Evolutionary conservation across 2,329 filamentous ascomycete species (phyloP).

Genomic region (Mycogone perniciosa): DNA sequence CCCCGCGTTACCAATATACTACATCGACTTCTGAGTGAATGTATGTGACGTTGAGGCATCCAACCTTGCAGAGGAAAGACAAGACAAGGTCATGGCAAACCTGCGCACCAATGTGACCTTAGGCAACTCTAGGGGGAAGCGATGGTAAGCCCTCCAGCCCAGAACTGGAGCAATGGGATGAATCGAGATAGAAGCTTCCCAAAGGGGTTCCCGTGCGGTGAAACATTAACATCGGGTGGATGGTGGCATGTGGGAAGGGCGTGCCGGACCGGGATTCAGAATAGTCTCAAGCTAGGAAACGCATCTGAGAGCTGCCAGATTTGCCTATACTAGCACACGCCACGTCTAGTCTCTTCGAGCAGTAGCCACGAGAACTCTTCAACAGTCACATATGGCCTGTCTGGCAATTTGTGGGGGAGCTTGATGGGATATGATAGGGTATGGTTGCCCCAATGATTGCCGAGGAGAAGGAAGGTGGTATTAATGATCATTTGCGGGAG

Average conservation of each 20-base stretch:
- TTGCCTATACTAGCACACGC: too few relatives aligned
- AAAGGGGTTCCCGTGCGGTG: background rate
- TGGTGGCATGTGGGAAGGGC: constrained; percentile 5
- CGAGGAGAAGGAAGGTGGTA: too few relatives aligned
- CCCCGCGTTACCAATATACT: constrained; percentile 5
- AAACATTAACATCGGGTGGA: constrained; percentile 1
- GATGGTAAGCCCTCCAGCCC: background rate
- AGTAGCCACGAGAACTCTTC: too few relatives aligned
- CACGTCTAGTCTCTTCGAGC: too few relatives aligned
- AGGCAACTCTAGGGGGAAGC: background rate
- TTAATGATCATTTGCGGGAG: too few relatives aligned
- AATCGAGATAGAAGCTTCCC: background rate
- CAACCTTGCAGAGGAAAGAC: background rate
- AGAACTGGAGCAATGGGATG: background rate
- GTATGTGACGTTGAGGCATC: constrained; percentile 8
- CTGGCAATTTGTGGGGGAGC: too few relatives aligned
- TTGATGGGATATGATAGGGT: too few relatives aligned
- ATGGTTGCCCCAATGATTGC: too few relatives aligned
- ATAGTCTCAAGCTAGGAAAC: too few relatives aligned
- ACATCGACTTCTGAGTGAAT: constrained; percentile 1
- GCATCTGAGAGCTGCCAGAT: too few relatives aligned
- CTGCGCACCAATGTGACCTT: constrained; percentile 5
- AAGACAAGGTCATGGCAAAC: background rate
- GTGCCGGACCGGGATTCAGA: background rate
- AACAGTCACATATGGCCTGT: too few relatives aligned